Conservation (phyloP, 1,139 yeast genomes). For the Blastobotrys buckinghamii region DNA sequence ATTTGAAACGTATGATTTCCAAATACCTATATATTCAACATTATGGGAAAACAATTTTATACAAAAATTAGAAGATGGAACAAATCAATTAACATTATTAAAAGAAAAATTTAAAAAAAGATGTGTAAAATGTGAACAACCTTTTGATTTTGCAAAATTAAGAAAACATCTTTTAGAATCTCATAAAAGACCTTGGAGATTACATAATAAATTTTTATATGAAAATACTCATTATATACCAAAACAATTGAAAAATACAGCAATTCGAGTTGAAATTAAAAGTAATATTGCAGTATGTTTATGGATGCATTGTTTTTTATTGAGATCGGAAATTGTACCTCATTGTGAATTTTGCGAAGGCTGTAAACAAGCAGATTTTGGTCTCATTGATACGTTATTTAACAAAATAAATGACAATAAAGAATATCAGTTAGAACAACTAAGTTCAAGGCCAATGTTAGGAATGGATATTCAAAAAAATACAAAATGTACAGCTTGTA, state of each 20-base stretch:
- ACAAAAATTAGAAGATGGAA: neutral
- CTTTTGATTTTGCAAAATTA: neutral
- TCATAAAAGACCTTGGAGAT: constrained; percentile 2
- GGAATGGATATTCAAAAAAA: neutral
- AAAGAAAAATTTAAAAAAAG: neutral
- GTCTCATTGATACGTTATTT: neutral
- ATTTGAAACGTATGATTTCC: too few species aligned
- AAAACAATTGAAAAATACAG: neutral
- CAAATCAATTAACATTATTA: neutral
- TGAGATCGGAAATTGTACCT: neutral
- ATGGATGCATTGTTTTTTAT: constrained; percentile 1
- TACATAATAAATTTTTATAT: neutral
- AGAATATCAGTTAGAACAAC: neutral
- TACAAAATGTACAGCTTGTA: neutral
- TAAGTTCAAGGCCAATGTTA: neutral
- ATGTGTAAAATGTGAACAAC: neutral
- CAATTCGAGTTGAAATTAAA: constrained; percentile 2
- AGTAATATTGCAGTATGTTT: constrained; percentile 4
- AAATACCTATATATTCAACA: neutral
- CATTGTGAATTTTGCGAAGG: constrained; percentile 1
- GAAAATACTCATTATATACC: neutral
- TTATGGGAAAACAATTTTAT: neutral
- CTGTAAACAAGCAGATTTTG: neutral
- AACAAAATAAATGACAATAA: neutral
- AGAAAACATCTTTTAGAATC: neutral